Percentiles rank a stretch among this genome's conserved stretches.
Evolutionary conservation across 179 eudicot genomes (phyloP).

Genomic region (Vitellaria paradoxa): DNA sequence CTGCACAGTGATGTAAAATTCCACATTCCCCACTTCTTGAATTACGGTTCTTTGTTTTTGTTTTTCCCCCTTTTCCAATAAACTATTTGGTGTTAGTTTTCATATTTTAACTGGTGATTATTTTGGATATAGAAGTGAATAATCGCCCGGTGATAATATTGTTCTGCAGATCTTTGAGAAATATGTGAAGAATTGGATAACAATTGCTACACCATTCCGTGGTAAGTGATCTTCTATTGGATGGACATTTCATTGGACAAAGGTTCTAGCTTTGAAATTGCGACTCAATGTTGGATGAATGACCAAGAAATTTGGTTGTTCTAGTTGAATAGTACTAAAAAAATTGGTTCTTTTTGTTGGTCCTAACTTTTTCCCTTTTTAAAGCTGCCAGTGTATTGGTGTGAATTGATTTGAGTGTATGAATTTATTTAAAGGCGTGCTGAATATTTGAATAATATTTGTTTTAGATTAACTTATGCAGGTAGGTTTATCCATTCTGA

Average conservation of each 20-base stretch:
- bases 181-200: conserved; percentile 96
- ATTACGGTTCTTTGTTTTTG: not conserved
- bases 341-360: too few relatives aligned
- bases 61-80: not conserved
- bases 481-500: too few relatives aligned
- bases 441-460: too few relatives aligned
- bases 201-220: conserved; percentile 93
- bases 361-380: too few relatives aligned
- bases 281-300: not conserved
- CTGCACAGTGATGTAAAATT: conserved; percentile 69
- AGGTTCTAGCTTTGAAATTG: not conserved
- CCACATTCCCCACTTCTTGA: not conserved
- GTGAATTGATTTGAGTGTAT: too few relatives aligned
- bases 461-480: too few relatives aligned
- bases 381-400: too few relatives aligned
- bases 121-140: not conserved
- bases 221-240: conserved; percentile 43
- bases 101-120: not conserved
- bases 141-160: conserved; percentile 1
- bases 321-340: too few relatives aligned
- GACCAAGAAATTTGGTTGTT: too few relatives aligned
- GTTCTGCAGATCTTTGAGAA: conserved; percentile 80
- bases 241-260: not conserved
- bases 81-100: not conserved
- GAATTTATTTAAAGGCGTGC: too few relatives aligned